Evolutionary conservation across 805 yeast species (phyloP), one percentile per base, ranked within the genome.

Genomic region (Saccharomycopsis oosterbeekiorum): DNA sequence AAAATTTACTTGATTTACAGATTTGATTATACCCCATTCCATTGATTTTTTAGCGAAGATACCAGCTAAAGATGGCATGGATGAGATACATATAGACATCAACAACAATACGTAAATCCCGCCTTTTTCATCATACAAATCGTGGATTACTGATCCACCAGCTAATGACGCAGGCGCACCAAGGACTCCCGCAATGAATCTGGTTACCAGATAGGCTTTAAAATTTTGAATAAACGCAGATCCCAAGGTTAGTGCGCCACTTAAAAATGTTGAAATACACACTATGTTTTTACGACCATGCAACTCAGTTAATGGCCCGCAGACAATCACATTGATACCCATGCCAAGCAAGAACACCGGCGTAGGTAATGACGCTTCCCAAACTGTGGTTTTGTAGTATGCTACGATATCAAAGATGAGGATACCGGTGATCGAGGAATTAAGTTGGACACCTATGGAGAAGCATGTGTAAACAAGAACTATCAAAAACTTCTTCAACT

Each of bases 161-260:
- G 60, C 58, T 21, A 62, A 47, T n/a, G 60, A 37, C 19, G 53
- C 64, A n/a, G 64, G 62, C 5, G 64, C 56, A 2, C 62, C 64
- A 11, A 62, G 50, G 19, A 59, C 40, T 2, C 64, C 64, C 5
- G 54, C 19, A 40, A 62, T 40, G 42, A 59, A 56, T 15, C 64
- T 39, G 5, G 39, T 24, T 8, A 29, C 58, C 42, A 62, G 14
- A 43, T 59, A 62, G 15, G 15, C 17, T 1, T 36, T 11, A 26
- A 62, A 56, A n/a, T 56, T 55, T 36, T 26, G 24, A n/a, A 39
- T 15, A 17, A 56, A 59, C 4, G 39, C 15, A 6, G 60, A 29
- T 2, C 37, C 50, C 6, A 29, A 2, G 14, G 62, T 59, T 17
- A 62, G 12, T 3, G 57, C 11, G 4, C 64, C 64, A 53, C 62